phyloP scores from a whole-genome alignment of 306 rosid genomes.

The Gillenia trifoliata region DNA sequence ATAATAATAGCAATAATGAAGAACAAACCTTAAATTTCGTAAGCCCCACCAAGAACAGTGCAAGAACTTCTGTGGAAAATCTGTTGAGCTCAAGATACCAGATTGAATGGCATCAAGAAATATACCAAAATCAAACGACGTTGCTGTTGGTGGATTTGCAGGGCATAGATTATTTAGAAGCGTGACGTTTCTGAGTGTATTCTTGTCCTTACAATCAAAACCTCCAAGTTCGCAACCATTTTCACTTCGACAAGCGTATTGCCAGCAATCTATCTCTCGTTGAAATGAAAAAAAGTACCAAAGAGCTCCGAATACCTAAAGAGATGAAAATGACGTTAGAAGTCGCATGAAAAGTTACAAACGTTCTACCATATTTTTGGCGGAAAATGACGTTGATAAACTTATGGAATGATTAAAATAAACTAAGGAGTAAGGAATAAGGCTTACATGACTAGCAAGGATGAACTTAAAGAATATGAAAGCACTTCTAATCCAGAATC shows the following conservation, averaged over 20 bases:
- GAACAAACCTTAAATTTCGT: slow-evolving; percentile 21
- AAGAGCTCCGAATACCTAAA: slow-evolving; percentile 19
- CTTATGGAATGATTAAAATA: too few species aligned
- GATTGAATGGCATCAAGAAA: slow-evolving; percentile 16
- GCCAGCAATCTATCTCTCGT: slow-evolving; percentile 17
- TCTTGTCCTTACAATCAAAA: too few species aligned
- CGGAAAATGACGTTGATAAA: too few species aligned
- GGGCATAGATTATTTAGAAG: background rate
- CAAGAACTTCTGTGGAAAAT: slow-evolving; percentile 8
- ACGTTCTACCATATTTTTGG: too few species aligned
- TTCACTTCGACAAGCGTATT: background rate
- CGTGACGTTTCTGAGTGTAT: background rate
- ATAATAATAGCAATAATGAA: too few species aligned
- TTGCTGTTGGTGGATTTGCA: background rate
- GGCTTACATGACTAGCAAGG: too few species aligned
- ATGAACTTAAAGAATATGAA: too few species aligned
- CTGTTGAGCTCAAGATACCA: slow-evolving; percentile 11
- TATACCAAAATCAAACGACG: slow-evolving; percentile 17
- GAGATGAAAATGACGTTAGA: too few species aligned
- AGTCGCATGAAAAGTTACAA: too few species aligned
- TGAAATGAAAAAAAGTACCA: slow-evolving; percentile 25
- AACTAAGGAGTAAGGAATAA: too few species aligned
- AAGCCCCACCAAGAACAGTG: slow-evolving; percentile 28
- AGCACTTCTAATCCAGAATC: too few species aligned
- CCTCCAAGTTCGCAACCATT: background rate